Evolutionary conservation across 495 filamentous ascomycete genomes (phyloP).

Genomic region (Penicillium alfredii): DNA sequence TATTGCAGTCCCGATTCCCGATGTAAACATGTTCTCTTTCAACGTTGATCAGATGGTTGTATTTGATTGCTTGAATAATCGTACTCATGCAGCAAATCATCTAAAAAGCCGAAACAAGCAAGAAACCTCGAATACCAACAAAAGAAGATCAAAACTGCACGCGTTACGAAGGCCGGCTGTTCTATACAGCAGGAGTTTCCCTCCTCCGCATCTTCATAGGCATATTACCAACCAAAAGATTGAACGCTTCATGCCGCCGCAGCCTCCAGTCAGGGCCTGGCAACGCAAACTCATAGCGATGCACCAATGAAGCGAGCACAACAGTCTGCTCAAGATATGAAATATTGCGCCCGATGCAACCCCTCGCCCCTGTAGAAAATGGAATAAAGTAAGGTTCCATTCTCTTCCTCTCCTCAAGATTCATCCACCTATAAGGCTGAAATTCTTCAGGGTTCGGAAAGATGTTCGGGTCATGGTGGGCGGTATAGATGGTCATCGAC

Average conservation of each 20-base stretch:
- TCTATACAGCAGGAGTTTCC: not conserved
- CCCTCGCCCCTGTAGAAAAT: conserved; percentile 33
- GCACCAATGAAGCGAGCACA: conserved; percentile 24
- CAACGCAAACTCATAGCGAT: conserved; percentile 30
- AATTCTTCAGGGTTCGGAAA: conserved; percentile 23
- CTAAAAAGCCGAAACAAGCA: too few species aligned
- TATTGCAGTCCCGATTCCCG: too few species aligned
- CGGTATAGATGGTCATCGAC: conserved; percentile 16
- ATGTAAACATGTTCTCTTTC: too few species aligned
- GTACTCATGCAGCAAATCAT: too few species aligned
- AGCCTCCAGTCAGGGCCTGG: conserved; percentile 12
- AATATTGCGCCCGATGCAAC: conserved; percentile 41
- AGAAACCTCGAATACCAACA: too few species aligned
- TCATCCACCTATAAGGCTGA: conserved; percentile 24
- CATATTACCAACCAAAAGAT: conserved; percentile 11
- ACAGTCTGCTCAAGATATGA: conserved; percentile 31
- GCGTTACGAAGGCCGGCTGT: too few species aligned
- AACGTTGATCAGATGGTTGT: too few species aligned
- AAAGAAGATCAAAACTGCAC: too few species aligned
- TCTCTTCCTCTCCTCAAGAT: conserved; percentile 16
- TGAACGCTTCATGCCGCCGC: conserved; percentile 9
- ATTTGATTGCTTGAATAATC: too few species aligned
- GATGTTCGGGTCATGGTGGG: conserved; percentile 17
- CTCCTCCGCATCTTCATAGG: conserved; percentile 12
- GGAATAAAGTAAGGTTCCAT: conserved; percentile 29